A percentile compares a stretch with the other conserved stretches of the same genome.
These are phyloP conservation scores for Bruguiera hainesii DNA, from an alignment of 441 rosid species.

Conservation along the genomic window DNA sequence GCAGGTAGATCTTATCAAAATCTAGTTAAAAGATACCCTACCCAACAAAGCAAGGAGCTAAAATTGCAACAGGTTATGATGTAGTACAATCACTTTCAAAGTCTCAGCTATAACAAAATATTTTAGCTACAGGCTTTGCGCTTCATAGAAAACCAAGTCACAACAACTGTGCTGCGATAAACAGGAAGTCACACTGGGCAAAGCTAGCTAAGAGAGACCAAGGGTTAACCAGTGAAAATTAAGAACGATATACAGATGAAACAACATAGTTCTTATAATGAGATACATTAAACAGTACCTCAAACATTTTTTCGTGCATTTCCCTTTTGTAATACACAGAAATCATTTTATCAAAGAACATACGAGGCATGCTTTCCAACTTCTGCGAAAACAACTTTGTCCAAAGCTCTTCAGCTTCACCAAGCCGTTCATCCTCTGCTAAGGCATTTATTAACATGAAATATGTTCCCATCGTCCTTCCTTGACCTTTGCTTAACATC, in stretches of 20 bases:
- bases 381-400: conserved; percentile 51
- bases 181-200: too few species aligned
- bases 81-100: too few species aligned
- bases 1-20: too few species aligned
- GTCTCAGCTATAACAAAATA: background rate
- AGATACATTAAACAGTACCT: conserved; percentile 40
- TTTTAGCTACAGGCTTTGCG: background rate
- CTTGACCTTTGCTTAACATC: conserved; percentile 99
- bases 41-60: too few species aligned
- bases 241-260: background rate
- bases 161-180: too few species aligned
- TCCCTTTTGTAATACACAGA: conserved; percentile 70
- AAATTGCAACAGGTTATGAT: too few species aligned
- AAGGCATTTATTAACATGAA: conserved; percentile 75
- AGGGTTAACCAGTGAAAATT: background rate
- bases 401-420: conserved; percentile 95
- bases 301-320: conserved; percentile 84
- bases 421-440: conserved; percentile 82
- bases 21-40: too few species aligned
- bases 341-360: conserved; percentile 75
- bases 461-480: conserved; percentile 88
- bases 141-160: background rate
- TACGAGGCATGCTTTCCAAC: conserved; percentile 72
- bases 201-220: too few species aligned
- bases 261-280: background rate